Conservation (phyloP, 352 stramenopile genomes). For the Globisporangium carolinianum region DNA sequence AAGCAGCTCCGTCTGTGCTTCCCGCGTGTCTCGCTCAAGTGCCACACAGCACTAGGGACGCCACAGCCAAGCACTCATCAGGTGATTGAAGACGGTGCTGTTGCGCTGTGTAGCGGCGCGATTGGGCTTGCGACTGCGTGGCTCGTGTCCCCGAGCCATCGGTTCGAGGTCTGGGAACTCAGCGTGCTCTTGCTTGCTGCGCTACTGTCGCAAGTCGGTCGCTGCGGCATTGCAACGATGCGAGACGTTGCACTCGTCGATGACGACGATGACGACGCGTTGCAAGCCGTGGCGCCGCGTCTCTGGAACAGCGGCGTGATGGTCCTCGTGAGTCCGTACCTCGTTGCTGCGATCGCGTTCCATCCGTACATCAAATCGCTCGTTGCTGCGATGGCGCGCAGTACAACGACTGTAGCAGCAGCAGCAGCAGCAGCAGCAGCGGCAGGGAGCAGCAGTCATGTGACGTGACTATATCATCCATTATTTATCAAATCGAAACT, state of each 20-base stretch:
- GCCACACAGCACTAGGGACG: not conserved
- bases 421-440: not conserved
- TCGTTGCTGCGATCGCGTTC: constrained; percentile 53
- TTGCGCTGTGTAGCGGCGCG: constrained; percentile 16
- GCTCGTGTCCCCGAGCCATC: constrained; percentile 11
- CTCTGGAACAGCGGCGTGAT: constrained; percentile 47
- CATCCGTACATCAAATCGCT: constrained; percentile 55
- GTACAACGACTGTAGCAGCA: not conserved
- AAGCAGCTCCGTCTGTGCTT: not conserved
- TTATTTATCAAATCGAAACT: not conserved
- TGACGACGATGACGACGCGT: constrained; percentile 13
- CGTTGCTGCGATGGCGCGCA: constrained; percentile 12
- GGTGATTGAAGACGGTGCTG: constrained; percentile 11
- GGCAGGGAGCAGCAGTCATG: not conserved
- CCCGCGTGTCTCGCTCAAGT: not conserved
- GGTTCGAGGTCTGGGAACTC: constrained; percentile 26
- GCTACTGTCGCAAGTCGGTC: constrained; percentile 27
- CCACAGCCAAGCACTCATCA: not conserved
- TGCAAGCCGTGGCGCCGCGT: constrained; percentile 2
- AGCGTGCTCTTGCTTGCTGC: constrained; percentile 22
- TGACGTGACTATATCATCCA: not conserved
- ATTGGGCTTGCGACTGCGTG: constrained; percentile 18
- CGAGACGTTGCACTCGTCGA: constrained; percentile 26
- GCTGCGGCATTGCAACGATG: constrained; percentile 31
- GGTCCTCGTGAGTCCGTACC: constrained; percentile 46